These are phyloP conservation scores for Rachicladosporium sp. DNA, from an alignment of 2,329 filamentous ascomycete species.

Conservation along the genomic window DNA sequence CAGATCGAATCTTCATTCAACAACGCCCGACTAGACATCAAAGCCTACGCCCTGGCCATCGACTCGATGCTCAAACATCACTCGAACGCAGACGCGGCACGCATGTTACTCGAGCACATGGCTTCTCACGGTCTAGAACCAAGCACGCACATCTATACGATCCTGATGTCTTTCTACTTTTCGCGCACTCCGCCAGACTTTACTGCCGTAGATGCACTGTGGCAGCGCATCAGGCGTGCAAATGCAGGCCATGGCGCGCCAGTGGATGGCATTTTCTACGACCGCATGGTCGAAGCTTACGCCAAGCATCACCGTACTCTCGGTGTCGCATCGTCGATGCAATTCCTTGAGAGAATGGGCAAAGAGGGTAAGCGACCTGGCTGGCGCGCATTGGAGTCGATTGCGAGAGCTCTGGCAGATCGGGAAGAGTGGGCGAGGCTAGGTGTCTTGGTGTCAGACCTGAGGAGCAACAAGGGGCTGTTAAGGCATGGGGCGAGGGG, in stretches of 20 bases:
- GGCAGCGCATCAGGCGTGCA: constrained; percentile 34
- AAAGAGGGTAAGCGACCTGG: constrained; percentile 29
- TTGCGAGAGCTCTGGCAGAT: constrained; percentile 27
- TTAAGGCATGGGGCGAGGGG: constrained; percentile 10
- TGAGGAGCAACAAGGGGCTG: constrained; percentile 21
- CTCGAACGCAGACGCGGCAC: constrained; percentile 39
- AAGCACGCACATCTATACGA: constrained; percentile 59
- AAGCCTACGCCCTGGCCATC: constrained; percentile 59
- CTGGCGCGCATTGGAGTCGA: constrained; percentile 28
- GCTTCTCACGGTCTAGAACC: constrained; percentile 38
- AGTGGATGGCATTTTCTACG: constrained; percentile 51
- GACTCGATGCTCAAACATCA: constrained; percentile 45
- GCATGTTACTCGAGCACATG: constrained; percentile 53
- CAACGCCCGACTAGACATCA: constrained; percentile 44
- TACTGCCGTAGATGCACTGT: constrained; percentile 46
- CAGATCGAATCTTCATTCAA: constrained; percentile 44
- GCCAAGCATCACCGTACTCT: constrained; percentile 34
- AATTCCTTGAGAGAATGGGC: constrained; percentile 28
- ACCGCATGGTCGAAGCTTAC: constrained; percentile 57
- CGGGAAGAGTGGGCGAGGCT: constrained; percentile 25
- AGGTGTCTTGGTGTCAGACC: constrained; percentile 26
- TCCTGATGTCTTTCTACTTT: constrained; percentile 58
- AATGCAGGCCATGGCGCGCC: constrained; percentile 8
- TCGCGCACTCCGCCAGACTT: constrained; percentile 41
- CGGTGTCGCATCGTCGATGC: constrained; percentile 35